Conservation (phyloP, 2,329 filamentous ascomycete genomes). For the Fusarium staphyleae region DNA sequence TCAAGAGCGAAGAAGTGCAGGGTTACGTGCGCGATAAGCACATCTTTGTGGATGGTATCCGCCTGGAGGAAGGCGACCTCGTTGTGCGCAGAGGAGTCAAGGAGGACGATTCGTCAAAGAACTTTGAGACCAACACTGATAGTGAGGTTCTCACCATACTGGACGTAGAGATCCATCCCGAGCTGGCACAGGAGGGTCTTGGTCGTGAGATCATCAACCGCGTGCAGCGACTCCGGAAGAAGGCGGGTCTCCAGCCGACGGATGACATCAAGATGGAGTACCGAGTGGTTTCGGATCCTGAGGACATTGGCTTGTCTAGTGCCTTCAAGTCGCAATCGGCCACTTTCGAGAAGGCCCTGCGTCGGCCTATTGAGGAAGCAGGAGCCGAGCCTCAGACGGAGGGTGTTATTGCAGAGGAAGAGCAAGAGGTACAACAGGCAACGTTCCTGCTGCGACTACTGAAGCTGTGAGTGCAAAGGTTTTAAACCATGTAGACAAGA, state of each 20-base stretch:
- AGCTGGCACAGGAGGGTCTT: conserved; percentile 86
- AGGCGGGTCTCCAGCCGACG: conserved; percentile 86
- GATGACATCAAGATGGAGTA: conserved; percentile 98
- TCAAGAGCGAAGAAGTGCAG: conserved; percentile 83
- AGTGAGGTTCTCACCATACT: conserved; percentile 90
- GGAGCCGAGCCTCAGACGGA: conserved; percentile 34
- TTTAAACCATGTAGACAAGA: conserved; percentile 16
- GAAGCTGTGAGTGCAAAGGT: conserved; percentile 63
- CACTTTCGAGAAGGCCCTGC: conserved; percentile 77
- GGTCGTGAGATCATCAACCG: conserved; percentile 93
- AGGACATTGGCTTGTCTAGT: conserved; percentile 73
- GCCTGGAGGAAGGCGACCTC: conserved; percentile 81
- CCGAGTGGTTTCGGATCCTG: conserved; percentile 78
- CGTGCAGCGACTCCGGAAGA: conserved; percentile 91
- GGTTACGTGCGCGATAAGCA: conserved; percentile 75
- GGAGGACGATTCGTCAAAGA: conserved; percentile 72
- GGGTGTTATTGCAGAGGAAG: conserved; percentile 76
- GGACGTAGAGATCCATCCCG: conserved; percentile 81
- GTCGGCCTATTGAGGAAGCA: conserved; percentile 72
- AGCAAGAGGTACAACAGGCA: conserved; percentile 85
- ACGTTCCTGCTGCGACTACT: conserved; percentile 79
- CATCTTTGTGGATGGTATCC: conserved; percentile 86
- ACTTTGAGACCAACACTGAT: conserved; percentile 86
- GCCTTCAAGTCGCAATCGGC: conserved; percentile 73
- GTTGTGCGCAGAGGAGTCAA: conserved; percentile 78